Percentiles rank a stretch among this genome's conserved stretches.
phyloP scores from a whole-genome alignment of 202 grass and related monocot genomes.

The Cymbopogon flexuosus region DNA sequence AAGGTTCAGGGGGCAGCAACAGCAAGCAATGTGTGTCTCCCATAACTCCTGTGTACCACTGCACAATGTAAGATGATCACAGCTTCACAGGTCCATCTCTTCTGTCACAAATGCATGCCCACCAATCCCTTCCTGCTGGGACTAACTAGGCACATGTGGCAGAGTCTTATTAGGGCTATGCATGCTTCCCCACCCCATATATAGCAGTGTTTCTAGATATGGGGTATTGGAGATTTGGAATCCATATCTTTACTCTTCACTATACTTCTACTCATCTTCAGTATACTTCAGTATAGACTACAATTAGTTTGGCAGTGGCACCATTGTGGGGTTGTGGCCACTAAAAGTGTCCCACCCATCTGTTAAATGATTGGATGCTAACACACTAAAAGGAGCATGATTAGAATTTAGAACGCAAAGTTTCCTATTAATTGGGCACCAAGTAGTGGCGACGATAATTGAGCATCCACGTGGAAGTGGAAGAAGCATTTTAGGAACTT shows the following conservation, averaged over 20 bases:
- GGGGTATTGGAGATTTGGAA: neutral
- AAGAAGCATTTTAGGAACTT: neutral
- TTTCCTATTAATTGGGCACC: constrained; percentile 2
- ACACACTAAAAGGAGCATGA: neutral
- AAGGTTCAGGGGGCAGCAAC: neutral
- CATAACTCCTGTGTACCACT: constrained; percentile 6
- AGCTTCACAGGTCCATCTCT: neutral
- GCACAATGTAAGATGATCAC: neutral
- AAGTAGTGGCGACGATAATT: constrained; percentile 16
- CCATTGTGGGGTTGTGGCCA: neutral
- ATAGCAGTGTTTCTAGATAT: neutral
- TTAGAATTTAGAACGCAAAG: neutral
- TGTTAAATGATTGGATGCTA: neutral
- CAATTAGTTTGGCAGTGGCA: neutral
- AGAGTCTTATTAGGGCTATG: neutral
- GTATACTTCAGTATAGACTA: neutral
- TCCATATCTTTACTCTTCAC: neutral
- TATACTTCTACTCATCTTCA: no score
- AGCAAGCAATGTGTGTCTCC: constrained; percentile 8
- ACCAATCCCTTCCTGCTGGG: neutral
- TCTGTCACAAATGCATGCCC: neutral
- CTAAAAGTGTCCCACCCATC: neutral
- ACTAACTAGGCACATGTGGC: neutral
- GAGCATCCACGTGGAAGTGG: neutral
- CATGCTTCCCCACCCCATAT: neutral